Percentiles rank a stretch among this genome's conserved stretches.
phyloP scores from a whole-genome alignment of 176 grass and related monocot genomes.

The Triticum turgidum region DNA sequence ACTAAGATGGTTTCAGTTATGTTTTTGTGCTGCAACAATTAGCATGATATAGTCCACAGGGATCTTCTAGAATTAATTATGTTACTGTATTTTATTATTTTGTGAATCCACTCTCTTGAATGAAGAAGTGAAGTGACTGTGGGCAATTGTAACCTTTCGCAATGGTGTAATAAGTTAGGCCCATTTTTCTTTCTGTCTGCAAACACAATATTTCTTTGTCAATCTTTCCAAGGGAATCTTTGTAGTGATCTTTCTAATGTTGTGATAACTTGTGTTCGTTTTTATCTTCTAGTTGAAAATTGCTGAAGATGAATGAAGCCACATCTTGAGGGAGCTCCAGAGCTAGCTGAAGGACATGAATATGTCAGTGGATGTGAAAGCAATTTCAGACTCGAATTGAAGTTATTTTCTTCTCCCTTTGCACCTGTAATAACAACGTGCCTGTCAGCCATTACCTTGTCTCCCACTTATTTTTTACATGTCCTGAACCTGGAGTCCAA shows the following conservation, averaged over 20 bases:
- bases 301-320: slow-evolving; percentile 55
- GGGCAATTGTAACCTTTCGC: background rate
- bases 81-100: background rate
- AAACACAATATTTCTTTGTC: background rate
- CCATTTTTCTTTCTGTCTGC: no score
- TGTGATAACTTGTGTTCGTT: background rate
- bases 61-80: no score
- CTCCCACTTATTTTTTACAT: background rate
- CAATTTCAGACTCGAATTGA: slow-evolving; percentile 70
- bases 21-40: background rate
- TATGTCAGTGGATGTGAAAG: slow-evolving; percentile 60
- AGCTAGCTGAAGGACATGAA: slow-evolving; percentile 64
- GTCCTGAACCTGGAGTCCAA: background rate
- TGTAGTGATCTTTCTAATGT: background rate
- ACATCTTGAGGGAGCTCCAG: slow-evolving; percentile 55
- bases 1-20: background rate
- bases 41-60: background rate
- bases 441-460: background rate
- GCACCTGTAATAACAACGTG: no score
- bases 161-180: background rate
- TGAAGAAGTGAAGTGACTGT: background rate
- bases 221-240: background rate
- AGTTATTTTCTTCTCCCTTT: background rate
- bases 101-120: background rate
- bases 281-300: slow-evolving; percentile 45